Evolutionary conservation across 768 basidiomycete species (phyloP), one percentile per base, ranked within the genome.

Genomic region (Rhizopogon vesiculosus): DNA sequence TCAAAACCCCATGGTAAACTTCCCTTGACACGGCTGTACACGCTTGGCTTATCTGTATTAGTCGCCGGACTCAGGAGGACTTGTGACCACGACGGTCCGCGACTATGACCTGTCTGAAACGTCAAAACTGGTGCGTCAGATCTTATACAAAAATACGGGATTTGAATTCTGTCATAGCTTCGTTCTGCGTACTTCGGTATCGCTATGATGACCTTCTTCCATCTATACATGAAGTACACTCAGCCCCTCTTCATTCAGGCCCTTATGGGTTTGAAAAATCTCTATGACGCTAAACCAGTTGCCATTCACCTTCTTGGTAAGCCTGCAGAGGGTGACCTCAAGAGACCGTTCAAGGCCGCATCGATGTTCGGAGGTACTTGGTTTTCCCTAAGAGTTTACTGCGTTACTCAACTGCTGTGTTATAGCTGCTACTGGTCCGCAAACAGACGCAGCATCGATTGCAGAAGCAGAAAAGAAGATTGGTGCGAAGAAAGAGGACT

Each of bases 241-340:
- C 95, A 96, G 67, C 96, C 96, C 7, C 83, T 98, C 61, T 96
- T 98, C 75, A 89, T 98, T 61, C 96, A 98, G 71, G 83, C 83
- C 12, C 81, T 99, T 62, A 97, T 96, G 93, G 91, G 91, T n/a
- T 55, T 97, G 66, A 98, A 99, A 78, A 82, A 79, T 43, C 71
- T 95, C 29, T 91, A 89, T 71, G 95, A 98, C 65, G 86, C 89
- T 55, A 93, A 93, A 68, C 81, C 82, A 16, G 80, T 95, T 59
- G 78, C 85, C 40, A 87, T 99, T 57, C 87, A 96, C 76, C 44
- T 98, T 53, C 74, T 92, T 22, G 90, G 90, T 39, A 81, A 87
- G 69, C 76, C 82, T 15, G 84, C 94, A 1, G 86, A 86, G 22
- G 95, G 93, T 12, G 91, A 94, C 63, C 79, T 97, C 58, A 84